phyloP scores from a whole-genome alignment of 192 early-diverging fungal species.

The Backusella tarrabulga region DNA sequence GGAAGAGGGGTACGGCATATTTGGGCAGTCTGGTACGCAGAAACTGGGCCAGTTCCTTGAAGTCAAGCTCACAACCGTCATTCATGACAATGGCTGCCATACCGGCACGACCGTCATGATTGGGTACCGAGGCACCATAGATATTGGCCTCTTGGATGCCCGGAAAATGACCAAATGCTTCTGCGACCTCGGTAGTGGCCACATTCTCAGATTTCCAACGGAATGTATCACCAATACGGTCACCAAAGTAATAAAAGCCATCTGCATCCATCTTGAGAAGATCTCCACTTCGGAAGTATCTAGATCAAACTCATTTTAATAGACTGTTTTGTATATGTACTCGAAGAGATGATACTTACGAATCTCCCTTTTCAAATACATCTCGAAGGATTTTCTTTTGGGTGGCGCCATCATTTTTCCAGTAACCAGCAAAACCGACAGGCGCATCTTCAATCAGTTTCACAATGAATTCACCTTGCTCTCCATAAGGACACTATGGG shows the following conservation, averaged over 20 bases:
- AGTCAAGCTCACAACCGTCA: slow-evolving; percentile 34
- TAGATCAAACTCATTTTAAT: slow-evolving; percentile 3
- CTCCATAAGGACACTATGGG: slow-evolving; percentile 32
- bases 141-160: slow-evolving; percentile 58
- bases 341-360: slow-evolving; percentile 20
- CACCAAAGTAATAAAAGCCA: slow-evolving; percentile 61
- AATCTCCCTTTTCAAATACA: slow-evolving; percentile 61
- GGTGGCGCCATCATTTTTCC: slow-evolving; percentile 45
- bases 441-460: slow-evolving; percentile 34
- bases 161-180: slow-evolving; percentile 47
- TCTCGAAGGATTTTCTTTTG: slow-evolving; percentile 49
- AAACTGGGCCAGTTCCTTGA: slow-evolving; percentile 36
- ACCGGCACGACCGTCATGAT: slow-evolving; percentile 58
- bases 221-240: slow-evolving; percentile 70
- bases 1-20: slow-evolving; percentile 65
- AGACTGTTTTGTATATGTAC: too few relatives aligned
- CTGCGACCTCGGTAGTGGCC: slow-evolving; percentile 55
- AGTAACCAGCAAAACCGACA: slow-evolving; percentile 45
- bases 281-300: slow-evolving; percentile 58
- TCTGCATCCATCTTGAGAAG: slow-evolving; percentile 46
- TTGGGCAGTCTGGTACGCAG: slow-evolving; percentile 42
- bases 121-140: slow-evolving; percentile 60
- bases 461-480: slow-evolving; percentile 60
- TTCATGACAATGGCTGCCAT: slow-evolving; percentile 62
- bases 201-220: slow-evolving; percentile 69